Conservation (phyloP, 169 alveolate species). For the Theileria annulata region DNA sequence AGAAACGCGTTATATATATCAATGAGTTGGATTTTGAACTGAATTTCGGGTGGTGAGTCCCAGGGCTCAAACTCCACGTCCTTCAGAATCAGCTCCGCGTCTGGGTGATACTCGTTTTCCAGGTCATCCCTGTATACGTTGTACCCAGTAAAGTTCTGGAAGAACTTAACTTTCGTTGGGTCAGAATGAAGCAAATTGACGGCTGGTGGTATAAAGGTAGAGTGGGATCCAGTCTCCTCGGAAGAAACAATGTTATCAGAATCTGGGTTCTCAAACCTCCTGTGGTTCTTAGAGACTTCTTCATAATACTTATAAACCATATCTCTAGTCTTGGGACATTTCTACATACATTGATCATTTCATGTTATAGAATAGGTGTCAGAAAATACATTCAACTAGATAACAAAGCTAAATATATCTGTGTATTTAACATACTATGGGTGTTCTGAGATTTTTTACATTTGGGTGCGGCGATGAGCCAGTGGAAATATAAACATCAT, state of each 20-base stretch:
- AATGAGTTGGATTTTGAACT: conserved; percentile 53
- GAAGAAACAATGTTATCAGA: conserved; percentile 19
- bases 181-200: conserved; percentile 23
- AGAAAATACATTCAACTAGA: no score
- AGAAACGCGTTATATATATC: conserved; percentile 55
- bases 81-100: conserved; percentile 92
- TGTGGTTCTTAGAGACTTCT: neutral
- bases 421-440: conserved; percentile 16
- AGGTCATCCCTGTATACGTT: conserved; percentile 94
- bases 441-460: conserved; percentile 44
- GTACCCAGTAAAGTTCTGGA: conserved; percentile 82
- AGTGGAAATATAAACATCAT: conserved; percentile 59
- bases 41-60: conserved; percentile 63
- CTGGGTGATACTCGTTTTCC: conserved; percentile 93
- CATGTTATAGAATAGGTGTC: no score
- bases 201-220: conserved; percentile 48
- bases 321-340: neutral
- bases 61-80: conserved; percentile 90
- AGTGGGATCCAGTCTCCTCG: conserved; percentile 21
- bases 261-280: conserved; percentile 13
- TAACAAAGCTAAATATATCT: neutral
- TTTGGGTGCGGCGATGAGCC: conserved; percentile 65
- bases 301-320: neutral
- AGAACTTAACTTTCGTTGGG: conserved; percentile 41
- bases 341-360: neutral